Evolutionary conservation across 163 green algal species (phyloP).

Genomic region (Scenedesmus sp.): DNA sequence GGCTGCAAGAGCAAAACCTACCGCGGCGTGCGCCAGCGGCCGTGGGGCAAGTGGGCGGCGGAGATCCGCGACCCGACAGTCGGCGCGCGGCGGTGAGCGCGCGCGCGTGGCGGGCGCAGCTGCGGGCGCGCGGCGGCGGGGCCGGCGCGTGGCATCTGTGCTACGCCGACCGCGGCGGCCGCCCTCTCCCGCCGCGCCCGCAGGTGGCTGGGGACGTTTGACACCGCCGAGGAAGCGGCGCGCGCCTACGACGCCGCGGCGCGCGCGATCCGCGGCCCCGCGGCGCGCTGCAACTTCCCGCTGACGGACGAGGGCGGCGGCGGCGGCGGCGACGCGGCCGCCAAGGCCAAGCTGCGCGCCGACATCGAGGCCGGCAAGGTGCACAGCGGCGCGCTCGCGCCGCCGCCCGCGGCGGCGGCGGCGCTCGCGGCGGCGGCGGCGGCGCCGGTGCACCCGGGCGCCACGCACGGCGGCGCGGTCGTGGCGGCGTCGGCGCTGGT

Average conservation of each 20-base stretch:
- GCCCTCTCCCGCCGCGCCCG: background rate
- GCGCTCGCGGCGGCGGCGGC: constrained; percentile 3
- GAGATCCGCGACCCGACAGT: constrained; percentile 95
- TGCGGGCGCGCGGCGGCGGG: background rate
- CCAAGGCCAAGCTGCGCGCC: constrained; percentile 32
- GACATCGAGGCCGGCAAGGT: constrained; percentile 38
- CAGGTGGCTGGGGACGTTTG: constrained; percentile 96
- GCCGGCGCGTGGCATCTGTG: background rate
- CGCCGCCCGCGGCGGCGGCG: constrained; percentile 9
- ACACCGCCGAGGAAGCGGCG: constrained; percentile 94
- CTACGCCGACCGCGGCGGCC: too few relatives aligned
- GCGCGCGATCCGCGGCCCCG: constrained; percentile 81
- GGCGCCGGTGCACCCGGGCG: background rate
- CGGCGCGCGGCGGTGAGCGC: constrained; percentile 71
- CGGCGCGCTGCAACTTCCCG: constrained; percentile 94
- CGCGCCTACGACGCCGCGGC: constrained; percentile 91
- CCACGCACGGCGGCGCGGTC: constrained; percentile 7
- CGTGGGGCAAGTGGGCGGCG: constrained; percentile 97
- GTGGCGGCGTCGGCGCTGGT: constrained; percentile 36
- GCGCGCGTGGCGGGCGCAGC: background rate
- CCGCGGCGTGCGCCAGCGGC: constrained; percentile 87
- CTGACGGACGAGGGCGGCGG: constrained; percentile 53
- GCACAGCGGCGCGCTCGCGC: constrained; percentile 10
- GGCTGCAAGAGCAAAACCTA: constrained; percentile 88
- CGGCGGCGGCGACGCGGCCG: background rate